These are phyloP conservation scores for Kuraishia piskuri DNA, from an alignment of 805 yeast species.

Conservation along the genomic window DNA sequence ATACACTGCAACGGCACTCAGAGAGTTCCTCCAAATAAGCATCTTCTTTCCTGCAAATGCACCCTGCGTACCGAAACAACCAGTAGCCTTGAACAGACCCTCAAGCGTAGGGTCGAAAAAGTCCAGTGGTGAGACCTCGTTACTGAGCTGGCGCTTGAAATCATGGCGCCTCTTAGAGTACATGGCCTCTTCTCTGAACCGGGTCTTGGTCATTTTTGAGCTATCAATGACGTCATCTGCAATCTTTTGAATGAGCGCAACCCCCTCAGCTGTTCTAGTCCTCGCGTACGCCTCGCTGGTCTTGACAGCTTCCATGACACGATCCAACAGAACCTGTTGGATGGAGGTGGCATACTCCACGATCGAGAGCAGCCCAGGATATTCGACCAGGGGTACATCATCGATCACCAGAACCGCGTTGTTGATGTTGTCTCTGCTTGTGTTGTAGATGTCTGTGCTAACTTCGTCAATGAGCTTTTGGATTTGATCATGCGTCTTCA, in stretches of 20 bases:
- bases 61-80: constrained; percentile 19
- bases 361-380: constrained; percentile 54
- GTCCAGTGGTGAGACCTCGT: constrained; percentile 58
- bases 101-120: constrained; percentile 72
- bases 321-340: constrained; percentile 57
- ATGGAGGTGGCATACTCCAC: constrained; percentile 65
- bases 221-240: constrained; percentile 47
- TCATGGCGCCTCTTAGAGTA: constrained; percentile 67
- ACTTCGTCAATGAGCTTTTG: constrained; percentile 56
- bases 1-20: constrained; percentile 17
- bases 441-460: constrained; percentile 48
- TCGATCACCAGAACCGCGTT: constrained; percentile 38
- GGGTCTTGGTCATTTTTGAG: constrained; percentile 36
- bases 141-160: constrained; percentile 46
- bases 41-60: constrained; percentile 5
- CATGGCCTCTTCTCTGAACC: constrained; percentile 71
- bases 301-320: constrained; percentile 54
- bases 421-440: constrained; percentile 45
- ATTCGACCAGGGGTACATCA: constrained; percentile 29
- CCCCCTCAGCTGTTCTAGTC: constrained; percentile 45
- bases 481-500: constrained; percentile 46
- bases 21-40: constrained; percentile 20
- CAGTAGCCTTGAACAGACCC: constrained; percentile 40
- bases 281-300: constrained; percentile 67
- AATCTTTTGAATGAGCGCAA: constrained; percentile 48